These are phyloP conservation scores for Candida bentonensis DNA, from an alignment of 805 yeast species.

Conservation along the genomic window DNA sequence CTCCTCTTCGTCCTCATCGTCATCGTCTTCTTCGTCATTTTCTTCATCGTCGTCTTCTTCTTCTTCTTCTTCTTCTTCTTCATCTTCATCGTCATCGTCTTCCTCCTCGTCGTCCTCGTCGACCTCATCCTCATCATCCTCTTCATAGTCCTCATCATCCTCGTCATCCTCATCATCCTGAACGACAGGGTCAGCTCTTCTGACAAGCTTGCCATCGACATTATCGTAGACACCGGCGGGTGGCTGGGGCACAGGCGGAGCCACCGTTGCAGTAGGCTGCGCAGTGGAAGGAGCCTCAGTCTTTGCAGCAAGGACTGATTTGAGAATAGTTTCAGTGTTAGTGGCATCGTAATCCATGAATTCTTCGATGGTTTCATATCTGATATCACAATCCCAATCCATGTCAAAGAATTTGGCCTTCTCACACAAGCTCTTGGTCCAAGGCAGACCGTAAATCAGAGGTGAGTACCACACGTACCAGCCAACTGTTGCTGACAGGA, in stretches of 20 bases:
- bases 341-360: constrained; percentile 13
- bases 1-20: constrained; percentile 2
- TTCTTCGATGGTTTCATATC: constrained; percentile 20
- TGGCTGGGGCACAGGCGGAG: constrained; percentile 2
- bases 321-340: constrained; percentile 3
- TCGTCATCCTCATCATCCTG: constrained; percentile 4
- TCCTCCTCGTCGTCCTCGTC: constrained; percentile 1
- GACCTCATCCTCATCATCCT: constrained; percentile 4
- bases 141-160: constrained; percentile 4
- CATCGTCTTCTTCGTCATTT: constrained; percentile 3
- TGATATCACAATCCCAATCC: constrained; percentile 78
- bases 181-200: constrained; percentile 5
- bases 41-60: constrained; percentile 3
- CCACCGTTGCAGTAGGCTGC: neutral
- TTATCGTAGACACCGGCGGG: neutral
- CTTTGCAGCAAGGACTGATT: neutral
- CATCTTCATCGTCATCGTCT: constrained; percentile 4
- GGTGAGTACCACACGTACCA: constrained; percentile 56
- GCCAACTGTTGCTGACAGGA: constrained; percentile 35
- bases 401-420: constrained; percentile 52
- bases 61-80: constrained; percentile 1
- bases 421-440: constrained; percentile 62
- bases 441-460: constrained; percentile 59
- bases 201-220: constrained; percentile 3
- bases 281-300: neutral